phyloP scores from a whole-genome alignment of 306 rosid species.

The Delonix regia region DNA sequence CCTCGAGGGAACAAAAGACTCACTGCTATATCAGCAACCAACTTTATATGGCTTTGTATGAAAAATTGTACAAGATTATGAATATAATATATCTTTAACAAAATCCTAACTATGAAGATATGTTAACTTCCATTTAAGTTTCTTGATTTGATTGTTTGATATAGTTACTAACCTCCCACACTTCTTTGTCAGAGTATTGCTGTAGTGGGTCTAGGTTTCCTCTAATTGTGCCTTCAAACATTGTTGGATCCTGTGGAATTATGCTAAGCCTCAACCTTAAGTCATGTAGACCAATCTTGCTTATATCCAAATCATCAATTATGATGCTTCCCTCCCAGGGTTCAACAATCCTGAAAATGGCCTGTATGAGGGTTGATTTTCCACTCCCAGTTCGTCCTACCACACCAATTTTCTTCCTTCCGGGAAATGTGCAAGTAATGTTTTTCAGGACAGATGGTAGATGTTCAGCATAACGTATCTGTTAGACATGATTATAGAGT shows the following conservation, averaged over 20 bases:
- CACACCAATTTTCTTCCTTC: conserved; percentile 84
- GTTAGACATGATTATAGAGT: conserved; percentile 21
- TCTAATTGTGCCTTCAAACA: conserved; percentile 95
- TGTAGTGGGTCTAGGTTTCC: conserved; percentile 82
- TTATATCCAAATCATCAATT: conserved; percentile 75
- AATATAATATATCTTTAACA: neutral
- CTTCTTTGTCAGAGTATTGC: conserved; percentile 64
- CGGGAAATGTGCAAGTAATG: conserved; percentile 88
- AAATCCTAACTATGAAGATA: neutral
- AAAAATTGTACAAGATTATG: neutral
- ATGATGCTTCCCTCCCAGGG: conserved; percentile 86
- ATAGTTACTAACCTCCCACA: conserved; percentile 74
- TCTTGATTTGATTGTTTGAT: neutral
- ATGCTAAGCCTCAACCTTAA: conserved; percentile 88
- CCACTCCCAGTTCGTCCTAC: conserved; percentile 99
- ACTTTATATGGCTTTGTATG: neutral
- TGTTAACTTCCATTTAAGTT: neutral
- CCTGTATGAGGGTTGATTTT: conserved; percentile 94
- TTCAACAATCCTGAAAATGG: conserved; percentile 86
- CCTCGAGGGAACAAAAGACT: neutral
- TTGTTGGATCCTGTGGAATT: conserved; percentile 89
- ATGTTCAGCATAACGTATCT: conserved; percentile 95
- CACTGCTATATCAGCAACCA: neutral
- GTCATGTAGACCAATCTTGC: conserved; percentile 90
- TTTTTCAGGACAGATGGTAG: conserved; percentile 80